Base-by-base conservation (phyloP, 192 early-diverging fungal genomes). In the Jimgerdemannia flammicorona region DNA sequence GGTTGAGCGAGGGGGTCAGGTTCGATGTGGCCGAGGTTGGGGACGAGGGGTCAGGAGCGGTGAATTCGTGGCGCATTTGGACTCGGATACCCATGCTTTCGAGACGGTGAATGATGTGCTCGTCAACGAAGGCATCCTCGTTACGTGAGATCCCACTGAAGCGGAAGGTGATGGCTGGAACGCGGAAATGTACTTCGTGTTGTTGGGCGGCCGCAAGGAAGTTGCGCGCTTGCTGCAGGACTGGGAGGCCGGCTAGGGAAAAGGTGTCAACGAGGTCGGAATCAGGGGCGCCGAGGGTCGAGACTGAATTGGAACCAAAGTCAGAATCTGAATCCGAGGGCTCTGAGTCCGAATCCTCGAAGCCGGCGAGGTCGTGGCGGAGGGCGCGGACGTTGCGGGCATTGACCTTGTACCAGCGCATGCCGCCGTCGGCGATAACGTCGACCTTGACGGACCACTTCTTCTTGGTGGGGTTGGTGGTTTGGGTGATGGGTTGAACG, bases 321-420 rank as follows among this genome's bases (percentile, higher is more conserved):
- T 59, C 49, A 6, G 49, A 14, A 6, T 59, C 49, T 10, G 49
- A 59, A 59, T 59, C 49, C 49, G 49, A 59, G 14, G 81, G 80
- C 3, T 81, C 79, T n/a, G 75, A 72, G 40, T 70, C 75, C 19
- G 79, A 72, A 66, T 74, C 74, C 64, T 86, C 85, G 74, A 85
- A 71, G 6, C 79, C 85, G 8, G 80, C 83, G 72, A 84, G 81
- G 67, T 87, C 87, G 14, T 85, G 83, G n/a, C 83, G 65, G 20
- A 86, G 71, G 20, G 75, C 83, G 67, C 79, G 80, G 44, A 82
- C 78, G 68, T 84, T 88, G 4, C 85, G 84, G 40, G 85, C 84
- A 74, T 85, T 84, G 29, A 85, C 81, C 70, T 79, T 79, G 39
- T 86, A 77, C 87, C 85, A 88, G 17, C 78, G 81, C 68, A 79